Evolutionary conservation across 75 land plant species (phyloP).

Genomic region (Pinus albicaulis): DNA sequence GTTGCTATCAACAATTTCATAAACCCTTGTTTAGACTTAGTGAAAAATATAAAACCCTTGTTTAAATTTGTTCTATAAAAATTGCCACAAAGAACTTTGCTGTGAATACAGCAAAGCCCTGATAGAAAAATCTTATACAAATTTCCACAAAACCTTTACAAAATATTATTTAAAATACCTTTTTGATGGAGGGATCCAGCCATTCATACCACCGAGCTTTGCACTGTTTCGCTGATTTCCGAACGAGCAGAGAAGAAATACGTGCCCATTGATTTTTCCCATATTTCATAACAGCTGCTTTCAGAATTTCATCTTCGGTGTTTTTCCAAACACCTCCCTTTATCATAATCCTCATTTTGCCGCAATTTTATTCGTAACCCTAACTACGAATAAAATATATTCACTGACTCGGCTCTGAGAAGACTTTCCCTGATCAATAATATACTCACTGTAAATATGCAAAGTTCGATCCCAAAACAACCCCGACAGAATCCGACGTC

Average conservation of each 20-base stretch:
- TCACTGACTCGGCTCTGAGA: too few species aligned
- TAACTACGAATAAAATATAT: neutral
- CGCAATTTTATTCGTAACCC: conserved; percentile 12
- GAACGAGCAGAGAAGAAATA: conserved; percentile 87
- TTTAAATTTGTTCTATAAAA: too few species aligned
- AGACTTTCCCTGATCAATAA: neutral
- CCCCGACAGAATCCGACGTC: too few species aligned
- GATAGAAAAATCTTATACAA: too few species aligned
- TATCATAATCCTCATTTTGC: conserved; percentile 99
- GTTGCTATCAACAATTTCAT: too few species aligned
- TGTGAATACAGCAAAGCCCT: too few species aligned
- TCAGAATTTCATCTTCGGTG: conserved; percentile 98
- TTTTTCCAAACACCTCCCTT: conserved; percentile 99
- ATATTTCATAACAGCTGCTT: conserved; percentile 98
- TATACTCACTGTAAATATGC: neutral
- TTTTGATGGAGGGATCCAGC: conserved; percentile 98
- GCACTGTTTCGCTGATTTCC: conserved; percentile 98
- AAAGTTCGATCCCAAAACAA: too few species aligned
- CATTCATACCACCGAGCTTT: conserved; percentile 99
- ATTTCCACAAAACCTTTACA: too few species aligned
- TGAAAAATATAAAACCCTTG: too few species aligned
- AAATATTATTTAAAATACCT: conserved; percentile 31
- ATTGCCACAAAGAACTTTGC: too few species aligned
- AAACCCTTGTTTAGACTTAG: too few species aligned
- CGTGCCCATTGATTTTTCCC: conserved; percentile 99